phyloP scores from a whole-genome alignment of 331 rosid species.

The Telfairia occidentalis region DNA sequence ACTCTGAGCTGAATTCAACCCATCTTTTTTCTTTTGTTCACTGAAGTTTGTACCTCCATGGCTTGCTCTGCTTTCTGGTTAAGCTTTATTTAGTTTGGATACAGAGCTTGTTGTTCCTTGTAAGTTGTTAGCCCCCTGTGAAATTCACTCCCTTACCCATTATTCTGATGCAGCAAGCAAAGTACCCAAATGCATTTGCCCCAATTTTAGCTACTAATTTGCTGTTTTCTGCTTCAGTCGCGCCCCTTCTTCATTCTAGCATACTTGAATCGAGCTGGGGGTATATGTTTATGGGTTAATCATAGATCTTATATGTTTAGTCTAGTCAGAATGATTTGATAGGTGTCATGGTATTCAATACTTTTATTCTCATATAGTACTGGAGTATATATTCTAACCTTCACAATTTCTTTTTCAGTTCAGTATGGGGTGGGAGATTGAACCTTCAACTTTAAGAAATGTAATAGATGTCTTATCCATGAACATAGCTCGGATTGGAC shows the following conservation, averaged over 20 bases:
- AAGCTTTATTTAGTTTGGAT: not conserved
- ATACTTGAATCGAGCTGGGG: not conserved
- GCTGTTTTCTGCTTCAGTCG: not conserved
- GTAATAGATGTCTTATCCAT: too few species aligned
- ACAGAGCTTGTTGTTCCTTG: too few species aligned
- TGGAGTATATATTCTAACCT: not conserved
- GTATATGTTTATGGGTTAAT: not conserved
- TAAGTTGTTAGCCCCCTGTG: too few species aligned
- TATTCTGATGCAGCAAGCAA: not conserved
- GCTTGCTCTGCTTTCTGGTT: not conserved
- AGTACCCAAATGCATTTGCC: not conserved
- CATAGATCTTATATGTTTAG: not conserved
- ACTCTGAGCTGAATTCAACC: not conserved
- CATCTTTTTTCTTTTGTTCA: not conserved
- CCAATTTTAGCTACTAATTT: not conserved
- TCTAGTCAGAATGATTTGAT: not conserved
- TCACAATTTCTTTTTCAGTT: too few species aligned
- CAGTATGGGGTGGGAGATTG: too few species aligned
- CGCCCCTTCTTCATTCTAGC: not conserved
- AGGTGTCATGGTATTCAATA: not conserved
- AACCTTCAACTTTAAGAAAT: too few species aligned
- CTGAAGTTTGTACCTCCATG: not conserved
- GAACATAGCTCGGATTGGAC: too few species aligned
- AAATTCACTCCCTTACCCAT: not conserved
- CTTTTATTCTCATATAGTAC: not conserved